Conservation (phyloP, 192 early-diverging fungal species). For the Irineochytrium annulatum region DNA sequence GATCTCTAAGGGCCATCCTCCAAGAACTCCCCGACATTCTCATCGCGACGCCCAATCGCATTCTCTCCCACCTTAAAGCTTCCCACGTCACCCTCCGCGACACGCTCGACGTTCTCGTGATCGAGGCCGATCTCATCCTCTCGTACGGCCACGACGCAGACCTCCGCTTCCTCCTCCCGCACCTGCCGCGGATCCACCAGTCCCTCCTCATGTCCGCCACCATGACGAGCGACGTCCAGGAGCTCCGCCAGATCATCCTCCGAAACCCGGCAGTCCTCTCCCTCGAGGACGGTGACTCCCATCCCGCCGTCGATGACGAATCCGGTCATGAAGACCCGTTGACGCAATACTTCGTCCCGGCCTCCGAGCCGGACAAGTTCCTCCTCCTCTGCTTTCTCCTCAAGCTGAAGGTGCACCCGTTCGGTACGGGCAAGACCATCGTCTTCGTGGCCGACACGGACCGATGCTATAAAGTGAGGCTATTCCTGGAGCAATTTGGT, state of each 20-base stretch:
- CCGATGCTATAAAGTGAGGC: conserved; percentile 81
- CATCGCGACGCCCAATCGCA: conserved; percentile 79
- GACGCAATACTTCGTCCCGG: conserved; percentile 72
- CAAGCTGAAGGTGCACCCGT: conserved; percentile 69
- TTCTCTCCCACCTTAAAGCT: conserved; percentile 67
- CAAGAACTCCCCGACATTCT: conserved; percentile 83
- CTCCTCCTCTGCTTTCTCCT: conserved; percentile 83
- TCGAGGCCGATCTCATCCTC: conserved; percentile 92
- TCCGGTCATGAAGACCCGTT: conserved; percentile 41
- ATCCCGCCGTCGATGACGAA: conserved; percentile 28
- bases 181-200: conserved; percentile 84
- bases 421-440: conserved; percentile 87
- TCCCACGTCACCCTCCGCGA: conserved; percentile 43
- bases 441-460: conserved; percentile 97
- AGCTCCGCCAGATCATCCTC: conserved; percentile 78
- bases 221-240: conserved; percentile 77
- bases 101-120: conserved; percentile 76
- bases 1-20: conserved; percentile 63
- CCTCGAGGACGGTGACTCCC: conserved; percentile 69
- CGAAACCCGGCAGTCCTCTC: conserved; percentile 83
- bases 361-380: conserved; percentile 82
- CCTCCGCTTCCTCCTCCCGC: conserved; percentile 66
- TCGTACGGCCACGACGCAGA: conserved; percentile 94
- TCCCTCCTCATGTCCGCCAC: conserved; percentile 94
- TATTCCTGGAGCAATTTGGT: conserved; percentile 96